These are phyloP conservation scores for Aspergillus ruber DNA, from an alignment of 2,329 filamentous ascomycete species.

Conservation along the genomic window DNA sequence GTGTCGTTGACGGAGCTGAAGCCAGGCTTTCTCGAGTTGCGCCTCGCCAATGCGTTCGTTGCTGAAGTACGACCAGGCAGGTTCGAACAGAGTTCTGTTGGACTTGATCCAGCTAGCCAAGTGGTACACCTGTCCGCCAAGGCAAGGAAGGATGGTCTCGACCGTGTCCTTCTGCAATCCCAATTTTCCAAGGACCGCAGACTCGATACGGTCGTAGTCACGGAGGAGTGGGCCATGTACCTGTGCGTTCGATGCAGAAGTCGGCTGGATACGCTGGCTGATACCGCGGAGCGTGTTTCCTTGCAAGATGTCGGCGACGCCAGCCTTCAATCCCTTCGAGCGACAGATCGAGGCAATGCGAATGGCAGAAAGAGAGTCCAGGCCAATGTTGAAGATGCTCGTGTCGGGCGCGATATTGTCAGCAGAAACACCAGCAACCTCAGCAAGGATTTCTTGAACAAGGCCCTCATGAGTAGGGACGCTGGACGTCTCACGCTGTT, in stretches of 20 bases:
- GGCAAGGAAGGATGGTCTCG: constrained; percentile 24
- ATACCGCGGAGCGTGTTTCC: constrained; percentile 25
- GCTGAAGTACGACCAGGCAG: constrained; percentile 23
- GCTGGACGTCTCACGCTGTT: neutral
- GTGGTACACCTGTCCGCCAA: constrained; percentile 29
- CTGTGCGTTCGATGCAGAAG: constrained; percentile 1
- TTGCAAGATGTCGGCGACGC: constrained; percentile 28
- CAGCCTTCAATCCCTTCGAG: constrained; percentile 17
- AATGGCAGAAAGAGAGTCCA: constrained; percentile 28
- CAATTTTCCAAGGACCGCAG: constrained; percentile 10
- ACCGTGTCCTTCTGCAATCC: constrained; percentile 12
- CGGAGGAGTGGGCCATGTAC: constrained; percentile 7
- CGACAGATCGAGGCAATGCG: constrained; percentile 23
- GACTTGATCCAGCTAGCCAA: constrained; percentile 28
- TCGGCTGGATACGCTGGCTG: constrained; percentile 13
- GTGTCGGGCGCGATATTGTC: constrained; percentile 18
- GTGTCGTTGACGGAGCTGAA: constrained; percentile 22
- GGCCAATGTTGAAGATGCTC: constrained; percentile 25
- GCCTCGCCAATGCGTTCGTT: constrained; percentile 17
- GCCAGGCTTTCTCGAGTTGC: constrained; percentile 24
- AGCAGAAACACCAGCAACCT: constrained; percentile 13
- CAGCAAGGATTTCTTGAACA: constrained; percentile 17
- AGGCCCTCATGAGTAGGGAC: constrained; percentile 10
- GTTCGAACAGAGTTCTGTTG: constrained; percentile 24
- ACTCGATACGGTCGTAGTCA: constrained; percentile 8